A percentile compares a stretch with the other conserved stretches of the same genome.
Evolutionary conservation across 1,284 basidiomycete genomes (phyloP).

Genomic region (Sanghuangporus sanghuang): DNA sequence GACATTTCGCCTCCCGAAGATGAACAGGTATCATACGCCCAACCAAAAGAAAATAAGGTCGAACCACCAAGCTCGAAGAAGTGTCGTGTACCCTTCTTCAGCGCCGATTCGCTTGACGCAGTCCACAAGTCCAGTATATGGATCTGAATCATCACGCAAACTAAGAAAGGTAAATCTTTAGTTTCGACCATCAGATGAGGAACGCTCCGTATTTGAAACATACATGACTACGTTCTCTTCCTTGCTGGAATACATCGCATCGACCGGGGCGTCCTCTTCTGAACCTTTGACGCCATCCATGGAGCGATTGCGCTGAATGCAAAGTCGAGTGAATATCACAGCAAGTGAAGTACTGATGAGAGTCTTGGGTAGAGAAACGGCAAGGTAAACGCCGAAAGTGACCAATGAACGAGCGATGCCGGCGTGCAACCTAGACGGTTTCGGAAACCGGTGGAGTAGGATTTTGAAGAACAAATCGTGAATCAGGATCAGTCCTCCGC

Average conservation of each 20-base stretch:
- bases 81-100: conserved; percentile 74
- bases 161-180: conserved; percentile 31
- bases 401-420: not conserved
- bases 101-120: conserved; percentile 74
- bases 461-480: too few species aligned
- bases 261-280: too few species aligned
- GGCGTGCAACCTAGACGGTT: too few species aligned
- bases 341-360: not conserved
- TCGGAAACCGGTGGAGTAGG: too few species aligned
- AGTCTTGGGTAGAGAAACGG: not conserved
- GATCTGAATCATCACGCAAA: conserved; percentile 76
- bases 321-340: not conserved
- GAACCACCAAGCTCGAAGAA: conserved; percentile 73
- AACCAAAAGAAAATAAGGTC: not conserved
- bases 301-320: not conserved
- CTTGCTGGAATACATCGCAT: too few species aligned
- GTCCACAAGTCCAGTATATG: conserved; percentile 74
- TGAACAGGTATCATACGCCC: not conserved
- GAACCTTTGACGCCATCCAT: too few species aligned
- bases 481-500: too few species aligned
- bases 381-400: not conserved
- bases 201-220: not conserved
- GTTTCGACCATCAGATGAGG: not conserved
- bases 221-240: not conserved
- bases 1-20: too few species aligned